Evolutionary conservation across 805 yeast species (phyloP).

Genomic region (Ogataea angusta): DNA sequence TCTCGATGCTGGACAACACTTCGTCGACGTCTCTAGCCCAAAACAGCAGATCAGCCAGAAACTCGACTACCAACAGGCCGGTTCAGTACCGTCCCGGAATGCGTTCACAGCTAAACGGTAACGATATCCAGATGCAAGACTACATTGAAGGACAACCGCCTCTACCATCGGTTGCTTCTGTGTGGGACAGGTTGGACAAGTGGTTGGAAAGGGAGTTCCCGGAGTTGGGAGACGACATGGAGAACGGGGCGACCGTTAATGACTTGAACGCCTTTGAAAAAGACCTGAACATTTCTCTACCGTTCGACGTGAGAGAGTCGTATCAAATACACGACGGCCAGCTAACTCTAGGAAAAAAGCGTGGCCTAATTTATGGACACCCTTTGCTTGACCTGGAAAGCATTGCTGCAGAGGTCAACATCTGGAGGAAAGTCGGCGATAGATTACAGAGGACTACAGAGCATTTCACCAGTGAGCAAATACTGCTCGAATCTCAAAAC

Average conservation of each 20-base stretch:
- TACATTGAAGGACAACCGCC: constrained; percentile 46
- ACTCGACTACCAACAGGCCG: constrained; percentile 32
- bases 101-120: constrained; percentile 37
- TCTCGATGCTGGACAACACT: constrained; percentile 30
- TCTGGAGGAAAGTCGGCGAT: constrained; percentile 74
- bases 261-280: constrained; percentile 82
- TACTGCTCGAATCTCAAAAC: constrained; percentile 12
- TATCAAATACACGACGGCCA: constrained; percentile 89
- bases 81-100: constrained; percentile 42
- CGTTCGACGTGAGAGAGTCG: constrained; percentile 79
- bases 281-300: constrained; percentile 72
- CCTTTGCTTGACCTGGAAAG: constrained; percentile 78
- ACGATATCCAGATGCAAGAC: constrained; percentile 57
- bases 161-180: constrained; percentile 62
- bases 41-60: constrained; percentile 41
- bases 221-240: constrained; percentile 75
- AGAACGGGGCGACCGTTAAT: constrained; percentile 72
- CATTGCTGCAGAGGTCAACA: constrained; percentile 72
- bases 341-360: constrained; percentile 67
- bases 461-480: constrained; percentile 7
- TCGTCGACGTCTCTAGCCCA: constrained; percentile 33
- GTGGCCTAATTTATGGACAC: constrained; percentile 78
- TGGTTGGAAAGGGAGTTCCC: constrained; percentile 80
- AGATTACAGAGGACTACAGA: constrained; percentile 26
- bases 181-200: constrained; percentile 86